Percentiles rank a stretch among this genome's conserved stretches.
Conservation (phyloP, 1,284 basidiomycete species). For the Cutaneotrichosporon mucoides region DNA sequence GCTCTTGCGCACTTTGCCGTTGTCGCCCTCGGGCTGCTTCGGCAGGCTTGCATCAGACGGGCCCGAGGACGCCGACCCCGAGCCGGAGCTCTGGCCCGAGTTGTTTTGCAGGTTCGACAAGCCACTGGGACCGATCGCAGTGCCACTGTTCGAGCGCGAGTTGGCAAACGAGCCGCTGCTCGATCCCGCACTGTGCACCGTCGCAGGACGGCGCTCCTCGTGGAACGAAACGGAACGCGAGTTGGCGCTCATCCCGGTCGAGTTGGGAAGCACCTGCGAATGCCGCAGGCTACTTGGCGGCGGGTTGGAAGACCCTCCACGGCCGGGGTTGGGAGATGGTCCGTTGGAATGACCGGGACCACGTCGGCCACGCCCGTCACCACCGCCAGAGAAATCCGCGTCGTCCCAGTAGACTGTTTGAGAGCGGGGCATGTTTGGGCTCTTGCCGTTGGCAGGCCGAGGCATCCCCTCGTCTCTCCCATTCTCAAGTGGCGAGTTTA, state of each 20-base stretch:
- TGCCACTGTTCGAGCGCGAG: slow-evolving; percentile 16
- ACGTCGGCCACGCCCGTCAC: not conserved
- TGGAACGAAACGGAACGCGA: slow-evolving; percentile 21
- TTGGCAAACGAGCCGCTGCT: slow-evolving; percentile 14
- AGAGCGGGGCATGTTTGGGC: slow-evolving; percentile 23
- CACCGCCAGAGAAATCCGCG: slow-evolving; percentile 26
- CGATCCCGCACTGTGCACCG: slow-evolving; percentile 14
- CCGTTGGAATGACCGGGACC: not conserved
- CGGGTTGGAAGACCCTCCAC: not conserved
- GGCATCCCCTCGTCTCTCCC: not conserved
- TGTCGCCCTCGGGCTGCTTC: slow-evolving; percentile 10
- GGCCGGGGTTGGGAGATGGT: not conserved
- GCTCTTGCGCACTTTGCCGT: slow-evolving; percentile 25
- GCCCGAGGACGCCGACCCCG: slow-evolving; percentile 10
- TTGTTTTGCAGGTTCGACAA: slow-evolving; percentile 4
- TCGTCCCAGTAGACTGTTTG: slow-evolving; percentile 47
- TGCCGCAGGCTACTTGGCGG: slow-evolving; percentile 20
- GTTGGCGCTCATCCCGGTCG: slow-evolving; percentile 4
- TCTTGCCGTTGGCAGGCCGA: not conserved
- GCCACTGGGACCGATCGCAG: slow-evolving; percentile 12
- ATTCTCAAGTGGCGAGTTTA: not conserved
- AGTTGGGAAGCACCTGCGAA: slow-evolving; percentile 18
- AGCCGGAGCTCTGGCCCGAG: slow-evolving; percentile 14
- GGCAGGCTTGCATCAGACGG: slow-evolving; percentile 3
- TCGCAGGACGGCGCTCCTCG: slow-evolving; percentile 12